Evolutionary conservation across 495 filamentous ascomycete genomes (phyloP).

Genomic region (Hypomontagnella monticulosa): DNA sequence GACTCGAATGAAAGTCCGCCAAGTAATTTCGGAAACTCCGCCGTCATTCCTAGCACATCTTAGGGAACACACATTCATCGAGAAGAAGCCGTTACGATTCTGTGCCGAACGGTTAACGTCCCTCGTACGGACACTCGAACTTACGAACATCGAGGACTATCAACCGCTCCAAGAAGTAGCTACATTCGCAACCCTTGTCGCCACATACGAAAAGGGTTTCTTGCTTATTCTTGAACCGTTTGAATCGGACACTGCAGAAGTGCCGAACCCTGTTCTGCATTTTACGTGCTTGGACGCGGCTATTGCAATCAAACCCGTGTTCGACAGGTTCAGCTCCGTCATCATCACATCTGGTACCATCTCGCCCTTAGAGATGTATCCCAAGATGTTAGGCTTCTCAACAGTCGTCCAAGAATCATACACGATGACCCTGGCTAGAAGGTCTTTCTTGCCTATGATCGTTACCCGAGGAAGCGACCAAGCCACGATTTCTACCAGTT

Average conservation of each 20-base stretch:
- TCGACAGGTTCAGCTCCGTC: slow-evolving; percentile 96
- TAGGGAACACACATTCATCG: slow-evolving; percentile 95
- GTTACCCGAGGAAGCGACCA: slow-evolving; percentile 96
- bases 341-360: slow-evolving; percentile 99
- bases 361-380: slow-evolving; percentile 98
- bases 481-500: slow-evolving; percentile 85
- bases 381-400: slow-evolving; percentile 94
- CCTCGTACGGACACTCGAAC: slow-evolving; percentile 92
- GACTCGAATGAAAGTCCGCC: slow-evolving; percentile 97
- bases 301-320: slow-evolving; percentile 97
- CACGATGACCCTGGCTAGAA: slow-evolving; percentile 93
- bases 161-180: slow-evolving; percentile 97
- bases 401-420: slow-evolving; percentile 97
- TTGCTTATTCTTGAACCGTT: slow-evolving; percentile 95
- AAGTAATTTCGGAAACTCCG: slow-evolving; percentile 96
- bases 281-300: slow-evolving; percentile 97
- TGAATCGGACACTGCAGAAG: slow-evolving; percentile 93
- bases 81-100: slow-evolving; percentile 94
- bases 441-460: slow-evolving; percentile 96
- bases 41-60: slow-evolving; percentile 92
- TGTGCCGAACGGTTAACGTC: slow-evolving; percentile 96
- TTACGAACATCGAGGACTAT: slow-evolving; percentile 98
- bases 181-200: slow-evolving; percentile 96
- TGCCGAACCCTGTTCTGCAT: slow-evolving; percentile 94
- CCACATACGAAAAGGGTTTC: slow-evolving; percentile 98